Evolutionary conservation across 176 grass and related monocot genomes (phyloP).

Genomic region (Lolium multiflorum): DNA sequence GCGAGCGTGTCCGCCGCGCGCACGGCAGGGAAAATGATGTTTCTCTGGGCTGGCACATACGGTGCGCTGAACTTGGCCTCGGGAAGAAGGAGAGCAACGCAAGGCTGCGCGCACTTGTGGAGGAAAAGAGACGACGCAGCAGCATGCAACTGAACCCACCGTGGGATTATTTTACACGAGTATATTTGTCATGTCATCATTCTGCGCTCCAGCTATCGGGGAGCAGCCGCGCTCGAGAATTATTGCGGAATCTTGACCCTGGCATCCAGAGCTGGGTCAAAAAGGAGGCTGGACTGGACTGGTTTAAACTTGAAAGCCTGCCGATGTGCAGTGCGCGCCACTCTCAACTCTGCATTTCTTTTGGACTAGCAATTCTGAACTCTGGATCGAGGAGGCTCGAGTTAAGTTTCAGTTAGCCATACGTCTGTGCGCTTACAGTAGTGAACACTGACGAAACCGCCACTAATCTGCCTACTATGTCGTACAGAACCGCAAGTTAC

Average conservation of each 20-base stretch:
- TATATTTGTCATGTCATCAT: neutral
- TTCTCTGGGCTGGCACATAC: neutral
- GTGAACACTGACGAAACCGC: neutral
- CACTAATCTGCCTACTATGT: neutral
- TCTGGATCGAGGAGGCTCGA: neutral
- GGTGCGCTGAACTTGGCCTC: slow-evolving; percentile 44
- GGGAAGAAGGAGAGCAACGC: neutral
- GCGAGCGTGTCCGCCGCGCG: slow-evolving; percentile 43
- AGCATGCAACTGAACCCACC: neutral
- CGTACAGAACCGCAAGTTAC: neutral
- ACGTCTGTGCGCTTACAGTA: neutral
- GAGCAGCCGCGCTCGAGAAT: neutral
- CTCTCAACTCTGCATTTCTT: neutral
- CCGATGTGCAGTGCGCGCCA: slow-evolving; percentile 3
- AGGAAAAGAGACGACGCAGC: neutral
- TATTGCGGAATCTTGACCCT: slow-evolving; percentile 44
- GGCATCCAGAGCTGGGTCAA: slow-evolving; percentile 9
- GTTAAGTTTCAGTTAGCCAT: neutral
- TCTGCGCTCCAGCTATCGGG: slow-evolving; percentile 62
- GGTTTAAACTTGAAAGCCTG: neutral
- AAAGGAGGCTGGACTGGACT: neutral
- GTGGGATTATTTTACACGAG: neutral
- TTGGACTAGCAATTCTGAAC: neutral
- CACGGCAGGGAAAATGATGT: slow-evolving; percentile 40
- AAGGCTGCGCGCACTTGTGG: slow-evolving; percentile 10